Evolutionary conservation across 148 eudicot genomes (phyloP), one percentile per base, ranked within the genome.

Genomic region (Spergularia marina): DNA sequence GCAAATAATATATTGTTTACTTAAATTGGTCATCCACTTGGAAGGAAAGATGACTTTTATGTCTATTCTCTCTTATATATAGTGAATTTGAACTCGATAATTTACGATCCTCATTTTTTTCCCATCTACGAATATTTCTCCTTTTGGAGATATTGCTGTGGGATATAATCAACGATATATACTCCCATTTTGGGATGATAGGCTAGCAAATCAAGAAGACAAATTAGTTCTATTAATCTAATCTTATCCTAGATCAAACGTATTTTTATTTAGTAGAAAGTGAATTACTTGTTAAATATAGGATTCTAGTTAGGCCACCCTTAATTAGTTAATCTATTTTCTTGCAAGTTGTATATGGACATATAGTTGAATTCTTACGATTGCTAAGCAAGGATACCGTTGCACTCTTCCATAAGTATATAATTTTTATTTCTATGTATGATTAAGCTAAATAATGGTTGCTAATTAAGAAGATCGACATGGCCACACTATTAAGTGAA

Each of bases 301-400:
- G 47, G 54, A 74, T 74, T 51, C 49, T 30, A 11, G 63, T 77
- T 4, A 67, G 56, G 60, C 53, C 71, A 17, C 56, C 51, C 25
- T 57, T 55, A 30, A 3, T 3, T 30, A 2, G 10, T 1, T 44
- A 54, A 54, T 65, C 36, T 25, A 56, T 52, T 30, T 66, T 47
- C 55, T 59, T 68, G 36, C 74, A 68, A 68, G 74, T 69, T 62
- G 79, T 60, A 61, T 40, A 52, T 65, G 12, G 23, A 18, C 60
- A 63, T 63, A 63, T 36, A 49, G 49, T 64, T 63, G 69, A 34
- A 47, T 53, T 9, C 4, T 14, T 67, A 4, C 49, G 6, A 21
- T 40, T 20, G 5, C 25, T 18, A 30, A 20, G 41, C 58, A 52
- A 16, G 30, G 53, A 65, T 25, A 47, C 36, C 2, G 36, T 30